A percentile compares a stretch with the other conserved stretches of the same genome.
Conservation (phyloP, 768 basidiomycete genomes). For the Pleurotus sapidus region DNA sequence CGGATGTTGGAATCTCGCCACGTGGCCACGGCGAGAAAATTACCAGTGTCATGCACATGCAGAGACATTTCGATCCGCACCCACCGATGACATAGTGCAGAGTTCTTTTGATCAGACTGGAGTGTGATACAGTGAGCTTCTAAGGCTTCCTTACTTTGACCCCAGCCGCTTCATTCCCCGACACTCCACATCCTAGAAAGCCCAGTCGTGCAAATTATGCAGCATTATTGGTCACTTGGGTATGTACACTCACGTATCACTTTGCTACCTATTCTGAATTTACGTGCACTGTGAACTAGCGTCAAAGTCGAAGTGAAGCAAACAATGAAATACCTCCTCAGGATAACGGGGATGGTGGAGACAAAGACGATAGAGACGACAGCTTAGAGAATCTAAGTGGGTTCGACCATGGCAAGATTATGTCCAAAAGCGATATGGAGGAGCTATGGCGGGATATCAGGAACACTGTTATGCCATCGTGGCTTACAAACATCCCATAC, state of each 20-base stretch:
- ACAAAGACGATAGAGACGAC: not conserved
- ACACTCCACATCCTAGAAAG: not conserved
- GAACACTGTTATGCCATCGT: conserved; percentile 4
- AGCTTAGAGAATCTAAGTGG: no score
- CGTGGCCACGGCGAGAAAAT: conserved; percentile 15
- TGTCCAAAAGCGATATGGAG: not conserved
- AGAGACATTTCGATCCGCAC: conserved; percentile 13
- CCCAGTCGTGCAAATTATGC: no score
- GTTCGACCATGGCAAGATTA: not conserved
- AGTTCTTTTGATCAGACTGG: not conserved
- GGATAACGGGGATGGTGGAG: no score
- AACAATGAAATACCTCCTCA: no score
- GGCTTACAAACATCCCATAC: conserved; percentile 8
- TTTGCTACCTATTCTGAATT: no score
- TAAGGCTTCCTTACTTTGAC: conserved; percentile 26
- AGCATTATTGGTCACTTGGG: no score
- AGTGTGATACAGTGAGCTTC: conserved; percentile 14
- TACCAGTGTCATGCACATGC: conserved; percentile 5
- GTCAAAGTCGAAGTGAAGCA: no score
- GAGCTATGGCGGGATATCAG: conserved; percentile 6
- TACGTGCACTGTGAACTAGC: not conserved
- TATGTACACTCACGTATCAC: no score
- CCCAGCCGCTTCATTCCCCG: conserved; percentile 18
- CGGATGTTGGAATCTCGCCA: conserved; percentile 7
- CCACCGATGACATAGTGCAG: conserved; percentile 7